Evolutionary conservation across 345 rosid genomes (phyloP).

Genomic region (Kandelia obovata): DNA sequence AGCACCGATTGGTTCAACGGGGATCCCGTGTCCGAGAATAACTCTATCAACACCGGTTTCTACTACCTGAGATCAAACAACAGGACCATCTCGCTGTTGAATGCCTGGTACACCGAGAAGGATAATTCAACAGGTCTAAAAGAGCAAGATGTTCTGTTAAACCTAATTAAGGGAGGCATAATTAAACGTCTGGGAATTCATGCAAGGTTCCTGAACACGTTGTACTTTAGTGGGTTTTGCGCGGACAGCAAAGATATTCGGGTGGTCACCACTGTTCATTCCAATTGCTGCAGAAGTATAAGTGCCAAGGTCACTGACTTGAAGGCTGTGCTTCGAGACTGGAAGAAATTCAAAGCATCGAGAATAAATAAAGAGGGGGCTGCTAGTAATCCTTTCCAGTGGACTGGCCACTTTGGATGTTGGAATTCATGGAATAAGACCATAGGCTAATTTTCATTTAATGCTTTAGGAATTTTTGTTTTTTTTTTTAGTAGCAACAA

Average conservation of each 20-base stretch:
- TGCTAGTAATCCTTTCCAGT: neutral
- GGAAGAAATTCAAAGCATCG: conserved; percentile 17
- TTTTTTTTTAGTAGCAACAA: no score
- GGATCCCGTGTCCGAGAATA: neutral
- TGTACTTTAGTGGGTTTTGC: conserved; percentile 28
- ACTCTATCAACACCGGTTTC: conserved; percentile 28
- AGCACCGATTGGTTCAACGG: conserved; percentile 30
- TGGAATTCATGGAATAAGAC: conserved; percentile 13
- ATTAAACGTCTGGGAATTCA: neutral
- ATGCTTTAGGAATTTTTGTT: no score
- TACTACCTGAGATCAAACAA: conserved; percentile 22
- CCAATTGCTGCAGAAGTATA: conserved; percentile 30
- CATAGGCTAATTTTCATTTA: no score
- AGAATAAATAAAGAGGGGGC: neutral
- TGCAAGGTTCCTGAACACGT: conserved; percentile 21
- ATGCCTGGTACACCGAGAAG: conserved; percentile 21
- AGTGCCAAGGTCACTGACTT: conserved; percentile 21
- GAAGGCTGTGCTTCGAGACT: conserved; percentile 16
- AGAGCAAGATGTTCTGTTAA: conserved; percentile 25
- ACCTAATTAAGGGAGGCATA: conserved; percentile 1
- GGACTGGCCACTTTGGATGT: conserved; percentile 23
- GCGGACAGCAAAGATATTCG: conserved; percentile 15
- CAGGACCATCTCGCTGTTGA: conserved; percentile 26
- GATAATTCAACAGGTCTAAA: conserved; percentile 21
- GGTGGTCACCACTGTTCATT: conserved; percentile 25